These are phyloP conservation scores for Aspergillus bombycis DNA, from an alignment of 2,329 filamentous ascomycete species.

Conservation along the genomic window DNA sequence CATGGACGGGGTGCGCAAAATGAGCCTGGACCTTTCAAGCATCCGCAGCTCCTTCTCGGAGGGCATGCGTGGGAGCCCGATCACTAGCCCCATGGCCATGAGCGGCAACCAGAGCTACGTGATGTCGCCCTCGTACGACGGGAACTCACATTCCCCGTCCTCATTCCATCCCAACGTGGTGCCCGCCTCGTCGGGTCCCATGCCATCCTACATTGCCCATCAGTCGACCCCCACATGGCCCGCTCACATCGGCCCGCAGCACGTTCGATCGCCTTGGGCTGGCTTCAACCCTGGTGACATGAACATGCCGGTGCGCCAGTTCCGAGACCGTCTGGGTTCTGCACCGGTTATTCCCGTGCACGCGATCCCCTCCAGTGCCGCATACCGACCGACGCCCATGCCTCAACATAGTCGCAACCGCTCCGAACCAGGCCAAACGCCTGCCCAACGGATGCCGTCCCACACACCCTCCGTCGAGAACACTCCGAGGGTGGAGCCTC, in stretches of 20 bases:
- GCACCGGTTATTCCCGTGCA: constrained; percentile 36
- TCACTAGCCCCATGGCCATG: constrained; percentile 32
- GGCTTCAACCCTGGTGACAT: constrained; percentile 30
- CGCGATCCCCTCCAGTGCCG: constrained; percentile 24
- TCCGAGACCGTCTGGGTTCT: constrained; percentile 38
- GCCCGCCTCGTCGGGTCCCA: constrained; percentile 23
- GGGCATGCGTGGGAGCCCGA: constrained; percentile 24
- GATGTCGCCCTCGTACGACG: constrained; percentile 31
- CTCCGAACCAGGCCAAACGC: constrained; percentile 20
- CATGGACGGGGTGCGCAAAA: constrained; percentile 35
- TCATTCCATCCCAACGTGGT: constrained; percentile 25
- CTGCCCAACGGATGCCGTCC: constrained; percentile 10
- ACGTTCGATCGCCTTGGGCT: constrained; percentile 26
- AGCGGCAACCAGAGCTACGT: constrained; percentile 25
- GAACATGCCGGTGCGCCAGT: constrained; percentile 26
- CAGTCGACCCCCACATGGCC: constrained; percentile 22
- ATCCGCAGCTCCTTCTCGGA: constrained; percentile 33
- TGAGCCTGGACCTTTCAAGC: constrained; percentile 39
- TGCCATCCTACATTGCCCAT: constrained; percentile 33
- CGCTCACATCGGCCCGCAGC: constrained; percentile 17
- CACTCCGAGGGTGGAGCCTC: neutral
- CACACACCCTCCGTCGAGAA: constrained; percentile 15
- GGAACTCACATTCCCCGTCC: constrained; percentile 25
- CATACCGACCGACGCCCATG: constrained; percentile 22
- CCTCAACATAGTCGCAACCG: constrained; percentile 25